Conservation (phyloP, 768 basidiomycete species). For the Tylopilus sp. region DNA sequence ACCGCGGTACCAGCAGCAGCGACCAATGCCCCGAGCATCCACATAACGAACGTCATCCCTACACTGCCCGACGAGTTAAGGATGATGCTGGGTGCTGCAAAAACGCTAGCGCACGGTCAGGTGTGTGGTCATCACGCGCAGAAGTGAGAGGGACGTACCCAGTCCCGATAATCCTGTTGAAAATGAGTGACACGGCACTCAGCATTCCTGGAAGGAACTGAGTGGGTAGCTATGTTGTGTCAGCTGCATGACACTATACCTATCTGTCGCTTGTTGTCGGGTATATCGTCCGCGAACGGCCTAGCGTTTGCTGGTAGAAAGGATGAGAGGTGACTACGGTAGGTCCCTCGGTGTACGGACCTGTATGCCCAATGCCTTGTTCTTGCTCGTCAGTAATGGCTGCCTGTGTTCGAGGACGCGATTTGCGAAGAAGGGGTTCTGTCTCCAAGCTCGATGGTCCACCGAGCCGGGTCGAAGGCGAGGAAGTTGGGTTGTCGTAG, state of each 20-base stretch:
- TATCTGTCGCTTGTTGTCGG: slow-evolving; percentile 45
- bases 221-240: neutral
- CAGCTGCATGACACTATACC: slow-evolving; percentile 35
- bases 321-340: no score
- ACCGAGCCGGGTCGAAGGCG: neutral
- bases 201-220: no score
- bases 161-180: slow-evolving; percentile 74
- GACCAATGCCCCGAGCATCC: slow-evolving; percentile 64
- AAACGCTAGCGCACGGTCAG: slow-evolving; percentile 44
- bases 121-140: no score
- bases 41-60: slow-evolving; percentile 64
- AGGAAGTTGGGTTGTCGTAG: neutral
- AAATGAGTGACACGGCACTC: slow-evolving; percentile 63
- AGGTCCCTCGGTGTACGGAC: slow-evolving; percentile 6
- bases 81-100: slow-evolving; percentile 67
- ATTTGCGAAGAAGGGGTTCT: slow-evolving; percentile 19
- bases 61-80: slow-evolving; percentile 69
- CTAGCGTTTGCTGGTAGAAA: slow-evolving; percentile 3
- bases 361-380: slow-evolving; percentile 9
- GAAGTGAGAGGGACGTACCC: slow-evolving; percentile 39
- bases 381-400: neutral
- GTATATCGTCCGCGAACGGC: slow-evolving; percentile 41
- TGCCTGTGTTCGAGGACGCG: neutral
- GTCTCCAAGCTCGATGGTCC: slow-evolving; percentile 13
- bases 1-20: slow-evolving; percentile 67